Evolutionary conservation across 257 asterid genomes (phyloP).

Genomic region (Solanum neorickii): DNA sequence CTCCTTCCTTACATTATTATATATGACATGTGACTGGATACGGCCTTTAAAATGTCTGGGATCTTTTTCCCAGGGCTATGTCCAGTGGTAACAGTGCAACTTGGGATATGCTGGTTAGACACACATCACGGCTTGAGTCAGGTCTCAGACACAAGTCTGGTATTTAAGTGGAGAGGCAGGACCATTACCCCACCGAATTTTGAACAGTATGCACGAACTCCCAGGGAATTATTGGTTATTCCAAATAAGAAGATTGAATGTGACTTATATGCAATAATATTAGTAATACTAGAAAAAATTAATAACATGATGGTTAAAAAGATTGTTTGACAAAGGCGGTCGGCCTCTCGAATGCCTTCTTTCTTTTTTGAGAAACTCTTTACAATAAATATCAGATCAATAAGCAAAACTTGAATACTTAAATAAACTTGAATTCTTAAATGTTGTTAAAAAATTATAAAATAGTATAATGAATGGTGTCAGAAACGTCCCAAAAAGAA

Average conservation of each 20-base stretch:
- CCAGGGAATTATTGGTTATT: background rate
- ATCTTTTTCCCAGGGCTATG: background rate
- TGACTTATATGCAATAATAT: background rate
- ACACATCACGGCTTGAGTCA: background rate
- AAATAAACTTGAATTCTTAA: background rate
- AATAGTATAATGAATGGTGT: background rate
- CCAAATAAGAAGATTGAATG: background rate
- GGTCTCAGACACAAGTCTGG: background rate
- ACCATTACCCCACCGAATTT: background rate
- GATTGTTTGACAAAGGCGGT: background rate
- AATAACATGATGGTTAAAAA: background rate
- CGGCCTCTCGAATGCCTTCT: background rate
- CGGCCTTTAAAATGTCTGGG: background rate
- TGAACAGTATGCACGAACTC: background rate
- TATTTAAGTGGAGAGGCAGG: background rate
- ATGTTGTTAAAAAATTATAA: background rate
- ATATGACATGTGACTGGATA: background rate
- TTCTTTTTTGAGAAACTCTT: background rate
- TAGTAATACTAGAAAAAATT: background rate
- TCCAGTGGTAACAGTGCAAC: background rate
- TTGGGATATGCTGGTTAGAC: background rate
- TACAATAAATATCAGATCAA: background rate
- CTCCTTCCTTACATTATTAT: background rate
- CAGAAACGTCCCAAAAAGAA: background rate
- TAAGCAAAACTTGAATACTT: background rate